These are phyloP conservation scores for Coix lacrymajobi DNA, from an alignment of 176 grass and related monocot species.

Conservation along the genomic window DNA sequence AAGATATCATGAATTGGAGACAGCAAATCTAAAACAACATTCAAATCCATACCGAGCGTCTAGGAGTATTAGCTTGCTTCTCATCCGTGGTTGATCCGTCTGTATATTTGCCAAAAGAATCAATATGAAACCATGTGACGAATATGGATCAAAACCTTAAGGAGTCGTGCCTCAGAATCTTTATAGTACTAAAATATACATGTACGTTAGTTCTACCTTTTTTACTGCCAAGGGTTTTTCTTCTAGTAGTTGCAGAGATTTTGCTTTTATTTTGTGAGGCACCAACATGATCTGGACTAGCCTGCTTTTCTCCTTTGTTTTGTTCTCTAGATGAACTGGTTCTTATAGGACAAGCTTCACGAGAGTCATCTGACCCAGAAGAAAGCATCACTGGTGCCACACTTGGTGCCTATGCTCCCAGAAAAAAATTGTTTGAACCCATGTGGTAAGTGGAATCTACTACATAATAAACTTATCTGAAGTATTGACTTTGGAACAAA, in stretches of 20 bases:
- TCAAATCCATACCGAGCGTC: constrained; percentile 30
- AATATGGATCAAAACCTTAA: constrained; percentile 8
- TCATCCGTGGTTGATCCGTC: constrained; percentile 31
- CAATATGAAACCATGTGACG: constrained; percentile 2
- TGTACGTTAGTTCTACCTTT: constrained; percentile 35
- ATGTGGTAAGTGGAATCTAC: not conserved
- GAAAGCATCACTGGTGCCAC: constrained; percentile 46
- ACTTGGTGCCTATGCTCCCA: constrained; percentile 45
- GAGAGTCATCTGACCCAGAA: constrained; percentile 61
- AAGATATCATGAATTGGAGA: not conserved
- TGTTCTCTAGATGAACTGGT: constrained; percentile 25
- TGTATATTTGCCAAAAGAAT: constrained; percentile 44
- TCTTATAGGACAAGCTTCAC: constrained; percentile 43
- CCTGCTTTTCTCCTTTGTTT: constrained; percentile 12
- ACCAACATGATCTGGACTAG: constrained; percentile 20
- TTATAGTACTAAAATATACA: constrained; percentile 3
- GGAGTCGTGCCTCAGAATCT: not conserved
- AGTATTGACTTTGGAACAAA: not conserved
- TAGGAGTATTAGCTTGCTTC: constrained; percentile 28
- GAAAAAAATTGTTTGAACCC: constrained; percentile 1
- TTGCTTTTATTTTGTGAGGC: constrained; percentile 20
- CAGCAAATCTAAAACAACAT: not conserved
- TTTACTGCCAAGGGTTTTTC: constrained; percentile 13
- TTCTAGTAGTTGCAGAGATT: constrained; percentile 11
- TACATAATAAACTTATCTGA: not conserved